A percentile compares a stretch with the other conserved stretches of the same genome.
Evolutionary conservation across 352 stramenopile species (phyloP).

Genomic region (Globisporangium splendens): DNA sequence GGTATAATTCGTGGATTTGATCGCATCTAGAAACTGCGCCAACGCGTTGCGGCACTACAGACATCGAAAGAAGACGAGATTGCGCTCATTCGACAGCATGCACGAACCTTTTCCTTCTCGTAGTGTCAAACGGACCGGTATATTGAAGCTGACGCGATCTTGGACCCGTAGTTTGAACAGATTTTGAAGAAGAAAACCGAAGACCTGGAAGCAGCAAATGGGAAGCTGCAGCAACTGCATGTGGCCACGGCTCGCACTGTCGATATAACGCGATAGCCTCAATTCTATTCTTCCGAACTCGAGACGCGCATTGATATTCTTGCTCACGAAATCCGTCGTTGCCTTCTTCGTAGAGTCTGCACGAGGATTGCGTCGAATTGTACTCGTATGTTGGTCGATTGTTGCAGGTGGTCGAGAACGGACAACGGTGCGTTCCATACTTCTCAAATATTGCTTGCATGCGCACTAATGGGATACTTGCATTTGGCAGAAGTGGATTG

Average conservation of each 20-base stretch:
- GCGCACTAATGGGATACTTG: background rate
- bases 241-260: slow-evolving; percentile 28
- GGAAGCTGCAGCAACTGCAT: slow-evolving; percentile 37
- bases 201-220: slow-evolving; percentile 32
- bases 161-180: slow-evolving; percentile 52
- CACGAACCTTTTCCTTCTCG: slow-evolving; percentile 9
- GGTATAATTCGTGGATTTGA: too few relatives aligned
- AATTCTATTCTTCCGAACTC: too few relatives aligned
- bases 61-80: slow-evolving; percentile 68
- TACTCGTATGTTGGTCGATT: slow-evolving; percentile 59
- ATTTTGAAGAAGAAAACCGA: slow-evolving; percentile 47
- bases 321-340: background rate
- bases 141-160: background rate
- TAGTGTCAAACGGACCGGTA: background rate
- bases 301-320: too few relatives aligned
- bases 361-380: slow-evolving; percentile 63
- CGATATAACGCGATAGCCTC: slow-evolving; percentile 27
- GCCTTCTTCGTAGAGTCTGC: slow-evolving; percentile 38
- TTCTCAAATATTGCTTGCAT: background rate
- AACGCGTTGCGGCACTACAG: slow-evolving; percentile 52
- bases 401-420: slow-evolving; percentile 18
- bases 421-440: slow-evolving; percentile 15
- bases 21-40: slow-evolving; percentile 28
- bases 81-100: slow-evolving; percentile 64
- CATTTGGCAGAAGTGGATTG: slow-evolving; percentile 6